Percentiles rank a stretch among this genome's conserved stretches.
These are phyloP conservation scores for Candida dajiaensis DNA, from an alignment of 805 yeast genomes.

Conservation along the genomic window DNA sequence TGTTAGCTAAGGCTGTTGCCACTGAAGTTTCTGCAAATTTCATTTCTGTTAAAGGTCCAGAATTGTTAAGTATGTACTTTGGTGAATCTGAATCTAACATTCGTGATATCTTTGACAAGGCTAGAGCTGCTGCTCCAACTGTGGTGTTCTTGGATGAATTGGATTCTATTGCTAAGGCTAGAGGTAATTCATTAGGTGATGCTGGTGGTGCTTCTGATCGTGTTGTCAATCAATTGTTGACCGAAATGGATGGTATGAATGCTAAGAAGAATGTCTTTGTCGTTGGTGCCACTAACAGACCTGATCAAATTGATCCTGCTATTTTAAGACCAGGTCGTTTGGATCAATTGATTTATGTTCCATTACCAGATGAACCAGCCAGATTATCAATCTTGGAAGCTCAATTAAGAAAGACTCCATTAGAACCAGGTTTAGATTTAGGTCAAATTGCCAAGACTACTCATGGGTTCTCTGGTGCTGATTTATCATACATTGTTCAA, in stretches of 20 bases:
- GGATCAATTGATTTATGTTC: slow-evolving; percentile 97
- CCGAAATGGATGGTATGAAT: slow-evolving; percentile 99
- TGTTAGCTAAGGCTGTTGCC: slow-evolving; percentile 98
- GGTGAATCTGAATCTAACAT: slow-evolving; percentile 98
- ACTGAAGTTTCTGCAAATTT: slow-evolving; percentile 98
- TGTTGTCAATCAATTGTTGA: slow-evolving; percentile 90
- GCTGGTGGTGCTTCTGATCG: slow-evolving; percentile 97
- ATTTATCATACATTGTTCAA: slow-evolving; percentile 93
- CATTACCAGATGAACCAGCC: slow-evolving; percentile 94
- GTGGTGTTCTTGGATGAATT: slow-evolving; percentile 97
- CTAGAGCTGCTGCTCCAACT: slow-evolving; percentile 99
- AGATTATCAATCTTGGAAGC: slow-evolving; percentile 91
- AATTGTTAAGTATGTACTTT: slow-evolving; percentile 95
- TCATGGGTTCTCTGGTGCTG: slow-evolving; percentile 99
- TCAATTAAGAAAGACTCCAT: slow-evolving; percentile 96
- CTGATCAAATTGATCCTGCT: slow-evolving; percentile 99
- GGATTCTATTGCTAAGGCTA: slow-evolving; percentile 95
- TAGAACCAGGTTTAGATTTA: slow-evolving; percentile 93
- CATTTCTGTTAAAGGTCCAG: slow-evolving; percentile 96
- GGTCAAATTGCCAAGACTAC: slow-evolving; percentile 87
- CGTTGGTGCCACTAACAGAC: slow-evolving; percentile 99
- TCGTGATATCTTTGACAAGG: slow-evolving; percentile 96
- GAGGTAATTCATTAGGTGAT: slow-evolving; percentile 89
- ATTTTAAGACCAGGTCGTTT: slow-evolving; percentile 98
- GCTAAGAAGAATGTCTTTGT: slow-evolving; percentile 98